Base-by-base conservation (phyloP, 2,329 filamentous ascomycete genomes). In the Paecilomyces niveus region DNA sequence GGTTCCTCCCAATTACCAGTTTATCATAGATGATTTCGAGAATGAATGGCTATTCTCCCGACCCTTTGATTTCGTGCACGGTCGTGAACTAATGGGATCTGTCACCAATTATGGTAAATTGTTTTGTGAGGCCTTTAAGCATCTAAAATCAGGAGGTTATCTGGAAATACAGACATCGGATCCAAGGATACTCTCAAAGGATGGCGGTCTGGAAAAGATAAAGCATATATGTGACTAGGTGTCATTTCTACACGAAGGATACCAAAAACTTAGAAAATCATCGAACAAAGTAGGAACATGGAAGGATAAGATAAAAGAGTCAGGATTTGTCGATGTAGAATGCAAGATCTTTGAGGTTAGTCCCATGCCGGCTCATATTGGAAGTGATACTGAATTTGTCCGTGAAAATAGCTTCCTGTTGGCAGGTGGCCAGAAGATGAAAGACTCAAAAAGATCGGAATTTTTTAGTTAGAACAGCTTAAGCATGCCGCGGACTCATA, bases 281-380 rank as follows among this genome's bases (percentile, higher is more conserved):
- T 83, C 83, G 55, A 86, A 71, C 0, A 88, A 90, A 2, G 83
- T 83, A 59, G 87, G 81, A 53, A 90, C 78, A 69, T 95, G 89
- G 76, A 95, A 86, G 65, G 92, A 92, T 65, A 85, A 82, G 65
- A 89, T 73, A 57, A 92, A 45, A 18, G 9, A 9, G 35, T 2
- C 35, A 18, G 35, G 10, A 13, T 45, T 45, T 9, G 35, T 45
- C 13, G 35, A 45, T 18, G 35, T 45, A 15, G 18, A 45, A 18
- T 18, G 18, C 18, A 18, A 45, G 35, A 45, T 45, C 35, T 45
- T 45, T 3, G 18, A 45, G 10, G 35, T 45, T 45, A 15, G 35
- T 45, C 18, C 35, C 35, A 45, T 45, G 18, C 18, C 13, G 18
- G 3, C 35, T 18, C 35, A 15, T 45, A 18, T 45, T 45, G 35